Evolutionary conservation across 208 protist species (phyloP), one percentile per base, ranked within the genome.

Genomic region (Eutreptiella sp.): DNA sequence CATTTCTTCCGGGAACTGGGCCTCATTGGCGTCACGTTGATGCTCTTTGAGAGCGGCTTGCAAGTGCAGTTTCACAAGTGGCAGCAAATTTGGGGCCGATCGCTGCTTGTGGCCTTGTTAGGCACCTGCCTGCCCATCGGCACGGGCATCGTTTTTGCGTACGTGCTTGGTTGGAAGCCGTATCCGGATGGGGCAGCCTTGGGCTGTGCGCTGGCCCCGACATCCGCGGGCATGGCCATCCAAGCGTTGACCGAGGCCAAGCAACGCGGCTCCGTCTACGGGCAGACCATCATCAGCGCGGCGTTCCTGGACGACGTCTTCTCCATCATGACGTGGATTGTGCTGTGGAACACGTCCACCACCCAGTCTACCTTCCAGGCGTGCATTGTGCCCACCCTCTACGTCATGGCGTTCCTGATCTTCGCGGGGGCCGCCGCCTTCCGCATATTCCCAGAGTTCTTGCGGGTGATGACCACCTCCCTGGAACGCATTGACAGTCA

Each of bases 11-110:
- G 35, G n/a, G 14, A 39, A n/a, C 45, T 50, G 19, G 45, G 45
- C 14, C 14, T 39, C 29, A 50, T 50, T 27, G 45, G 45, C 14
- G 45, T 50, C 14, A 50, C 45, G 35, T 23, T 50, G 14, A 50
- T 50, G 45, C 16, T 38, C 35, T 50, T 42, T 50, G 45, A 50
- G 35, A 50, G 45, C 35, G 45, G 45, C 14, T 39, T 50, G 45
- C 45, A 38, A 14, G 14, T 38, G 29, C 29, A n/a, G 16, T 16
- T 38, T 14, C 14, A 50, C 16, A 50, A 50, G 29, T n/a, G n/a
- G n/a, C n/a, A n/a, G n/a, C n/a, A n/a, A n/a, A n/a, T n/a, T n/a
- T n/a, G n/a, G n/a, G n/a, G n/a, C n/a, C n/a, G n/a, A n/a, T n/a
- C n/a, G n/a, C n/a, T n/a, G n/a, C n/a, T n/a, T n/a, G n/a, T n/a